Percentiles rank a stretch among this genome's conserved stretches.
phyloP scores from a whole-genome alignment of 352 stramenopile species.

The Blastocystis sp. region DNA sequence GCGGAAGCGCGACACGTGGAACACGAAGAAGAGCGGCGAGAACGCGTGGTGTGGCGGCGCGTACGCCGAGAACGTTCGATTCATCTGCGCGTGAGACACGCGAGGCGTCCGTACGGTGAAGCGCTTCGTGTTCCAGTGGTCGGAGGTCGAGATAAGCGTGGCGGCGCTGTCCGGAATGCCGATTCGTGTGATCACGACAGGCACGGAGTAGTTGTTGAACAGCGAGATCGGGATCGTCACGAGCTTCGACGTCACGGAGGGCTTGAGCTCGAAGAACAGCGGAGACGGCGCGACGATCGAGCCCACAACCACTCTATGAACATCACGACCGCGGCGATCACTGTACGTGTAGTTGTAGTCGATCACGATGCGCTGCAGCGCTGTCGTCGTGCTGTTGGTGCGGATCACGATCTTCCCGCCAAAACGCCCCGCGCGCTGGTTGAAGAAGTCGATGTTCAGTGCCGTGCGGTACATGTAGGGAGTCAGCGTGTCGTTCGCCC shows the following conservation, averaged over 20 bases:
- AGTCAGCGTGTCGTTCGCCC: not conserved
- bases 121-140: not conserved
- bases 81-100: constrained; percentile 7
- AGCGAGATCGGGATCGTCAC: not conserved
- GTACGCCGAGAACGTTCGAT: not conserved
- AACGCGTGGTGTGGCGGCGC: constrained; percentile 17
- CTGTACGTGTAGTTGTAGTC: constrained; percentile 13
- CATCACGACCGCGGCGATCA: not conserved
- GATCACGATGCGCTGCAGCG: not conserved
- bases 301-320: constrained; percentile 18
- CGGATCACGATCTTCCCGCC: not conserved
- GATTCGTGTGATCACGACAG: constrained; percentile 27
- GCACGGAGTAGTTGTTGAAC: constrained; percentile 37
- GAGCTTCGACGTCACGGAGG: not conserved
- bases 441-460: constrained; percentile 11
- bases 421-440: not conserved
- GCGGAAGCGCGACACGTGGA: constrained; percentile 46
- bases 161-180: constrained; percentile 24
- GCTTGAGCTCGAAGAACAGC: constrained; percentile 10
- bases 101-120: not conserved
- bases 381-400: not conserved
- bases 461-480: not conserved
- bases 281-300: constrained; percentile 14
- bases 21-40: constrained; percentile 52
- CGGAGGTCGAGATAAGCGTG: constrained; percentile 9